Evolutionary conservation across 2,329 filamentous ascomycete species (phyloP), one percentile per base, ranked within the genome.

Genomic region (Malbranchea zuffiana): DNA sequence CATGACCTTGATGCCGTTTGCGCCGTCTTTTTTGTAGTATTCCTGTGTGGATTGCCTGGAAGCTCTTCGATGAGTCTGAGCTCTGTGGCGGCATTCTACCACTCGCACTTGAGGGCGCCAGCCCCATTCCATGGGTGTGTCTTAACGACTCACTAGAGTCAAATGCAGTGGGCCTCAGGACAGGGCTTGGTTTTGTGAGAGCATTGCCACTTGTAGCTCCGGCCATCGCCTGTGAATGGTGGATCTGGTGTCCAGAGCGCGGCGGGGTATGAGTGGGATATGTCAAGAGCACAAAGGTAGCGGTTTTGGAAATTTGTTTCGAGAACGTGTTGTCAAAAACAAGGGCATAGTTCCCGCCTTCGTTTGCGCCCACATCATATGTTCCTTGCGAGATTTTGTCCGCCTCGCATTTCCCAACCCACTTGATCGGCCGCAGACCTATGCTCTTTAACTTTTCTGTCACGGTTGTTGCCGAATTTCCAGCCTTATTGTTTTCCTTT

Each of bases 271-370:
- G 81, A 23, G 85, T 87, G 6, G 88, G 87, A 53, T 96, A 95
- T 25, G 86, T 96, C 57, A 96, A 73, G 35, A 98, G 75, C 23
- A 95, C 87, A 53, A 98, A 84, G 5, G 88, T 96, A 13, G 86
- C 86, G 19, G 82, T 94, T 65, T 98, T 98, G 36, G 87, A 90
- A 27, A 82, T 80, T 59, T 80, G 83, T 64, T 95, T 96, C 42
- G 87, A 94, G 57, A 98, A 98, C 18, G 90, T 98, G 55, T 98
- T 98, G 72, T 98, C 90, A 54, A 98, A 94, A 20, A 96, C 85
- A 43, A 98, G 68, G 39, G 87, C 90, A 56, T 93, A 98, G 75
- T 94, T 95, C 53, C 90, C 90, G 16, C 79, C 83, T 45, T 90
- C 77, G 21, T 76, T 77, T 5, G 66, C 52, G 1, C 67, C 66